Percentiles rank a stretch among this genome's conserved stretches.
These are phyloP conservation scores for Aureobasidium sp. DNA, from an alignment of 2,329 filamentous ascomycete species.

Conservation along the genomic window DNA sequence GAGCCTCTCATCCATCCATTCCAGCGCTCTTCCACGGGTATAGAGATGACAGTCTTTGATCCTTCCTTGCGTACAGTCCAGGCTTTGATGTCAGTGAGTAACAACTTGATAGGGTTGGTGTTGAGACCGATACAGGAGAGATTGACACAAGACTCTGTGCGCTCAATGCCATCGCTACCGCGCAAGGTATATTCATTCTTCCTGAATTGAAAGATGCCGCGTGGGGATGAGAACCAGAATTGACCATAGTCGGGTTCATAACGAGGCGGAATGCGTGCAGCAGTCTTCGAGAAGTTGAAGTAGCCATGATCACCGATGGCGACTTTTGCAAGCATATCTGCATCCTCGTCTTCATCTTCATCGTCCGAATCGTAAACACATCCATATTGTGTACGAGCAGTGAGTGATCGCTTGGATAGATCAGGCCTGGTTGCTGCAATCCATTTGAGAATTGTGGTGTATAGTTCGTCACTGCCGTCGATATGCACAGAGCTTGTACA, in stretches of 20 bases:
- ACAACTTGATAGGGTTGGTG: conserved; percentile 42
- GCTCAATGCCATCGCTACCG: neutral
- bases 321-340: conserved; percentile 19
- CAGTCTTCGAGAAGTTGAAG: conserved; percentile 46
- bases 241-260: conserved; percentile 45
- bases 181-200: neutral
- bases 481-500: conserved; percentile 40
- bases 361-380: conserved; percentile 28
- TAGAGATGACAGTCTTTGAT: conserved; percentile 40
- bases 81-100: conserved; percentile 40
- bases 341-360: conserved; percentile 26
- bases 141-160: conserved; percentile 25
- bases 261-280: conserved; percentile 40
- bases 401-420: conserved; percentile 31
- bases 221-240: conserved; percentile 33
- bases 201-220: conserved; percentile 21
- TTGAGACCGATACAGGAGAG: conserved; percentile 43
- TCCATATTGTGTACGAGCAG: conserved; percentile 35
- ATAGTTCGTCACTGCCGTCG: conserved; percentile 40
- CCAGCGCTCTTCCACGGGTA: conserved; percentile 32
- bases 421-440: conserved; percentile 36
- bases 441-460: conserved; percentile 38
- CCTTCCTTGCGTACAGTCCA: conserved; percentile 38
- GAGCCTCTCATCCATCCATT: conserved; percentile 36
- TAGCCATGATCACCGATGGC: conserved; percentile 35